Base-by-base conservation (phyloP, 768 basidiomycete genomes). In the Tricholoma matsutake region DNA sequence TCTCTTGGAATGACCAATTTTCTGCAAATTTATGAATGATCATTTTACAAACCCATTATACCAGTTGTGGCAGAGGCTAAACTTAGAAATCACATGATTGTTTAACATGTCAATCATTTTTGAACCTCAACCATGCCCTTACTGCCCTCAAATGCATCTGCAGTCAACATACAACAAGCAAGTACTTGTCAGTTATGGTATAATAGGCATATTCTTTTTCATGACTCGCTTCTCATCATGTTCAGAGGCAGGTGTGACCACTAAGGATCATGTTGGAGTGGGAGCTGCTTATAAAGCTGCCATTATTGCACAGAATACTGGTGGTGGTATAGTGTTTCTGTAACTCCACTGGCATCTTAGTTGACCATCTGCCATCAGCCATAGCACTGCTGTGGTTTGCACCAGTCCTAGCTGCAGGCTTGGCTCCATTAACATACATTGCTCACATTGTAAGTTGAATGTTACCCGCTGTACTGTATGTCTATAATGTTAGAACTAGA, bases 361-460 rank as follows among this genome's bases (percentile, higher is more conserved):
- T 60, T 60, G 52, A 37, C 41, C n/a, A 49, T 47, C 43, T 58
- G 57, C 35, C 10, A n/a, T 60, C 58, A 55, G 59, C 59, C 20
- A 29, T 60, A 54, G 59, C 49, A 22, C 59, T 53, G 18, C 52
- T 53, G 14, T 60, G 52, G 59, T 60, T 60, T 60, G 22, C 3
- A 25, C 22, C 22, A 25, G 22, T 25, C 22, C 22, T 25, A 25
- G 22, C 22, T 25, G 22, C 22, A 25, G 22, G 22, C 22, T 3
- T 60, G 29, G 59, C 51, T 54, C 34, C 34, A 60, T 60, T 60
- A 34, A 60, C 35, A 43, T 25, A 35, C 34, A 29, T 39, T 54
- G 49, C 53, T 35, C 20, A 37, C 52, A 55, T 54, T 25, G 22
- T 25, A 25, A 25, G 2, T 25, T 25, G 22, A 25, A 25, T 25